These are phyloP conservation scores for Colletotrichum higginsianum DNA, from an alignment of 2,329 filamentous ascomycete genomes.

Conservation along the genomic window DNA sequence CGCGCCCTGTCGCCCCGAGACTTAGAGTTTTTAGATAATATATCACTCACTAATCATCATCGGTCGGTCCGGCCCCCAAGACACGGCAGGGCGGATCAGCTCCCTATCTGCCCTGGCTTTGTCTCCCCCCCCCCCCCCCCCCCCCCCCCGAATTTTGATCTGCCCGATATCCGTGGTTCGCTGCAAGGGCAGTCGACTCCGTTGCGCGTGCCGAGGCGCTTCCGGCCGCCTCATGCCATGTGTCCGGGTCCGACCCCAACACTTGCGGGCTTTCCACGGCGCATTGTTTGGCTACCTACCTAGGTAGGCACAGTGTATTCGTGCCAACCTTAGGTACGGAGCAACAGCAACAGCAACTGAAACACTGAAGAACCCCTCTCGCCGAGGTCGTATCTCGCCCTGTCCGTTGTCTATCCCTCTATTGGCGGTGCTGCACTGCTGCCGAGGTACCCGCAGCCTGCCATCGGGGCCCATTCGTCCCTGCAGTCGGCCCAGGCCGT, in stretches of 20 bases:
- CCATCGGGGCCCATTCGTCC: slow-evolving; percentile 30
- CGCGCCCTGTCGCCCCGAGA: slow-evolving; percentile 11
- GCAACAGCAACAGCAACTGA: slow-evolving; percentile 23
- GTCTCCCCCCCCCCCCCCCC: slow-evolving; percentile 11
- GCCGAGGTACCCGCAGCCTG: slow-evolving; percentile 3
- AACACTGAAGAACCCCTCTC: slow-evolving; percentile 40
- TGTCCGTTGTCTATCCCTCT: slow-evolving; percentile 31
- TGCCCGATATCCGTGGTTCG: slow-evolving; percentile 31
- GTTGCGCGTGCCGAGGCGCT: slow-evolving; percentile 27
- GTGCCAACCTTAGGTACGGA: not conserved
- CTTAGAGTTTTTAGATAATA: slow-evolving; percentile 31
- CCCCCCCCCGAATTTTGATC: slow-evolving; percentile 26
- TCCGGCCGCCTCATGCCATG: slow-evolving; percentile 24
- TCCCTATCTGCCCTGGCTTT: slow-evolving; percentile 13
- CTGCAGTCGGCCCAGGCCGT: slow-evolving; percentile 40
- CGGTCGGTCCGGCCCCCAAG: slow-evolving; percentile 41
- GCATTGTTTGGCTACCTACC: too few species aligned
- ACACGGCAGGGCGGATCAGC: slow-evolving; percentile 11
- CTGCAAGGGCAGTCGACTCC: slow-evolving; percentile 33
- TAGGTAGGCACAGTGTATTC: too few species aligned
- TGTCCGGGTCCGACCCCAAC: slow-evolving; percentile 35
- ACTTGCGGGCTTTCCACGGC: slow-evolving; percentile 16
- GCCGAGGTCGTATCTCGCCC: slow-evolving; percentile 26
- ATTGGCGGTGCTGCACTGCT: not conserved
- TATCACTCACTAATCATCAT: slow-evolving; percentile 23